A percentile compares a stretch with the other conserved stretches of the same genome.
phyloP scores from a whole-genome alignment of 495 filamentous ascomycete genomes.

The Neurospora discreta region DNA sequence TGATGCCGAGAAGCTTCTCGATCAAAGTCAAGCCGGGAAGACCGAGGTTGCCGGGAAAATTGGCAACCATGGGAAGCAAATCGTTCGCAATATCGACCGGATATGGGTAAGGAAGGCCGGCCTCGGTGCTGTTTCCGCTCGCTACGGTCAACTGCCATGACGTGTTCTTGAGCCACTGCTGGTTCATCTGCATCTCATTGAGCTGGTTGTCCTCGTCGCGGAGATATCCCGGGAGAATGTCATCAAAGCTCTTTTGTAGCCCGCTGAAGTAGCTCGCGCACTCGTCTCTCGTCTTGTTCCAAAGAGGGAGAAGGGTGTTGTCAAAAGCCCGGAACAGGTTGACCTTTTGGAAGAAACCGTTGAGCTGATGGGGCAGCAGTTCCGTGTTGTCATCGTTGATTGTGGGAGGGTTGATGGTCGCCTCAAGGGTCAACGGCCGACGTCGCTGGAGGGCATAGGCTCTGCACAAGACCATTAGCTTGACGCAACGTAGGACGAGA shows the following conservation, averaged over 20 bases:
- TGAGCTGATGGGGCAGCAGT: constrained; percentile 36
- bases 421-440: constrained; percentile 47
- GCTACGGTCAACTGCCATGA: constrained; percentile 59
- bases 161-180: constrained; percentile 77
- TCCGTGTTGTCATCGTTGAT: constrained; percentile 54
- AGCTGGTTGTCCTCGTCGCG: constrained; percentile 56
- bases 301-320: constrained; percentile 54
- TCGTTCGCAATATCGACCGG: constrained; percentile 62
- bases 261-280: constrained; percentile 47
- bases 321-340: constrained; percentile 64
- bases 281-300: constrained; percentile 57
- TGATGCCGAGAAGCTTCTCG: constrained; percentile 68
- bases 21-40: constrained; percentile 52
- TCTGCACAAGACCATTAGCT: constrained; percentile 18
- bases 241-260: constrained; percentile 55
- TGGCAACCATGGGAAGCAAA: constrained; percentile 51
- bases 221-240: constrained; percentile 51
- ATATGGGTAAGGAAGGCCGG: constrained; percentile 54
- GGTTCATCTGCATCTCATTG: constrained; percentile 57
- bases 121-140: constrained; percentile 35
- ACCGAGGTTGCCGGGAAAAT: constrained; percentile 59
- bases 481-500: neutral
- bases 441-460: constrained; percentile 69
- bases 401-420: constrained; percentile 52
- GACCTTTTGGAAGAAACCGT: constrained; percentile 54